Base-by-base conservation (phyloP, 2,329 filamentous ascomycete species). In the Cercospora janseana region DNA sequence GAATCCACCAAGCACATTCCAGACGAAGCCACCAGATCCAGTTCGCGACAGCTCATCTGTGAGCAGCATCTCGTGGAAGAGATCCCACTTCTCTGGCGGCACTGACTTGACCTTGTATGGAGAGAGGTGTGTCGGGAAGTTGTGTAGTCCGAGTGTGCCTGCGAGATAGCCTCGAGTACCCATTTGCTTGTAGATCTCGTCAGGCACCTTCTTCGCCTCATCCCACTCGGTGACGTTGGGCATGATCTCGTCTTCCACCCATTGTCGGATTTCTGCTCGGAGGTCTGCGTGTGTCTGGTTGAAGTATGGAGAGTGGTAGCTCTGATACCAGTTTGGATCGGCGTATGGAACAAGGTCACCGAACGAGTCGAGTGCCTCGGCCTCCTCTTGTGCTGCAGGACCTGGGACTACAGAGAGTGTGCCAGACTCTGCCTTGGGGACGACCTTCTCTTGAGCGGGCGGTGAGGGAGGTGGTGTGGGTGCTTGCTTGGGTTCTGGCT, bases 1-100 rank as follows among this genome's bases (percentile, higher is more conserved):
- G 68, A 88, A 96, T n/a, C 93, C 93, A 61, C 92, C 93, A 57
- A 97, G 86, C 63, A 97, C 76, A 71, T 95, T 95, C 93, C 93
- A 97, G 16, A 97, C 90, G 57, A 97, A 86, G 51, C 93, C 93
- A 64, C 93, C 93, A 40, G 88, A 94, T 49, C 86, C 93, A 43
- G 83, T 78, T 48, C 93, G 88, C 29, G 88, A 95, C 35, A 98
- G 75, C 79, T 98, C 93, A 62, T 98, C 93, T 1, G 92, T 97
- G 52, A 98, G 69, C 35, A 97, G 79, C 81, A 97, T 80, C 79
- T 98, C 93, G 73, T 98, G 93, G 83, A 97, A 98, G 35, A 95
- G 81, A 74, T 98, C 93, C 92, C 92, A 98, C 69, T 93, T 85
- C 73, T 96, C 89, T 0, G 87, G 76, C 0, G 86, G 72, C 9